phyloP scores from a whole-genome alignment of 257 asterid genomes.

The Fraxinus excelsior region DNA sequence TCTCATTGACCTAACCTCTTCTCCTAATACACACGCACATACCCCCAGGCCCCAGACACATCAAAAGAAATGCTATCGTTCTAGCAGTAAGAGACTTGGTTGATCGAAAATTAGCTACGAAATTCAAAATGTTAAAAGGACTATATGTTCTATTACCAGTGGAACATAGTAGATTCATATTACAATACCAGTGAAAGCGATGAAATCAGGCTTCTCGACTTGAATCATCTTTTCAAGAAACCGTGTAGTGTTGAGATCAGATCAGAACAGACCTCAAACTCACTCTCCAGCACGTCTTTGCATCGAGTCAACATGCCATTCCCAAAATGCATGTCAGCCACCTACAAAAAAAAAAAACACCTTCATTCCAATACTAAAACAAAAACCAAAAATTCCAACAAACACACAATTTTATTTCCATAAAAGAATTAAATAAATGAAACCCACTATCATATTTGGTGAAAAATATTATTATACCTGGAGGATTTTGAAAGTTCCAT shows the following conservation, averaged over 20 bases:
- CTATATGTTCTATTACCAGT: not conserved
- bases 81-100: not conserved
- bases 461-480: conserved; percentile 46
- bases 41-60: not conserved
- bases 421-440: not conserved
- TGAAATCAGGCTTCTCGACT: conserved; percentile 81
- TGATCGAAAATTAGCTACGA: not conserved
- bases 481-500: conserved; percentile 92
- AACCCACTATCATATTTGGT: conserved; percentile 13
- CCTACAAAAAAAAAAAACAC: conserved; percentile 45
- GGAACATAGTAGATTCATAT: not conserved
- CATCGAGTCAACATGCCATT: conserved; percentile 85
- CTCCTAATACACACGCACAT: not conserved
- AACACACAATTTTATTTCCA: not conserved
- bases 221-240: conserved; percentile 75
- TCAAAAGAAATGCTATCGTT: not conserved
- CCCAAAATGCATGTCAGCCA: conserved; percentile 96
- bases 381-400: not conserved
- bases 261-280: conserved; percentile 71
- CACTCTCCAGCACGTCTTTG: conserved; percentile 73
- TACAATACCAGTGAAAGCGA: conserved; percentile 76
- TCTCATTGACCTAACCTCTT: not conserved
- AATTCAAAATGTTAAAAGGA: not conserved
- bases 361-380: conserved; percentile 2
- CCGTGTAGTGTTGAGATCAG: conserved; percentile 67